Evolutionary conservation across 345 rosid species (phyloP).

Genomic region (Clausena lansium): DNA sequence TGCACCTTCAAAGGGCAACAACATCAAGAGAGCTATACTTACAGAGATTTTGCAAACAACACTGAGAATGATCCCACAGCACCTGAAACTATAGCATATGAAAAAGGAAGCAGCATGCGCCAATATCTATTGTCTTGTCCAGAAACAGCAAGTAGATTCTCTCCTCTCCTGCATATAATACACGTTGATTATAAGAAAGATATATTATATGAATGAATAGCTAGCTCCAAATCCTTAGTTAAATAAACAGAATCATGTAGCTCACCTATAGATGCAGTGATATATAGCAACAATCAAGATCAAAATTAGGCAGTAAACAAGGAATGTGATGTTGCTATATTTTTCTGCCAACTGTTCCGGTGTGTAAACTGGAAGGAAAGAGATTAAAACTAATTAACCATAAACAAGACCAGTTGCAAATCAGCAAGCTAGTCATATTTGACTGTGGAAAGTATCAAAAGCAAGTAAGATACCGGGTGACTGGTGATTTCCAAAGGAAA

Average conservation of each 20-base stretch:
- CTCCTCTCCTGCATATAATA: conserved; percentile 73
- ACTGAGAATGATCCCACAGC: conserved; percentile 98
- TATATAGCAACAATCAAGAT: conserved; percentile 59
- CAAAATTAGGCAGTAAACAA: conserved; percentile 77
- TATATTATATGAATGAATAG: neutral
- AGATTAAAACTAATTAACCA: neutral
- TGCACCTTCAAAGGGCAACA: neutral
- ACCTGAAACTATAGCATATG: conserved; percentile 96
- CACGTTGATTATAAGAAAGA: neutral
- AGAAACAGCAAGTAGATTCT: conserved; percentile 56
- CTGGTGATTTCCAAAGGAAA: conserved; percentile 96
- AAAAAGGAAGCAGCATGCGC: conserved; percentile 89
- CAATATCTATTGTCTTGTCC: conserved; percentile 84
- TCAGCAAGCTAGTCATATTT: neutral
- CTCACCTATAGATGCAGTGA: conserved; percentile 80
- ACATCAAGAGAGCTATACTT: conserved; percentile 32
- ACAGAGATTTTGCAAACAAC: conserved; percentile 97
- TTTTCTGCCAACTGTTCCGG: conserved; percentile 95
- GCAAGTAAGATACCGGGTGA: conserved; percentile 84
- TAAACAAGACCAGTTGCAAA: neutral
- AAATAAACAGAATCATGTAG: neutral
- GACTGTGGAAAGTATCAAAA: neutral
- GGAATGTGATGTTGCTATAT: conserved; percentile 81
- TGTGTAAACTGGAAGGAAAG: conserved; percentile 71
- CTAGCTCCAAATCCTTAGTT: neutral